These are phyloP conservation scores for Areca catechu DNA, from an alignment of 176 grass and related monocot genomes.

Conservation along the genomic window DNA sequence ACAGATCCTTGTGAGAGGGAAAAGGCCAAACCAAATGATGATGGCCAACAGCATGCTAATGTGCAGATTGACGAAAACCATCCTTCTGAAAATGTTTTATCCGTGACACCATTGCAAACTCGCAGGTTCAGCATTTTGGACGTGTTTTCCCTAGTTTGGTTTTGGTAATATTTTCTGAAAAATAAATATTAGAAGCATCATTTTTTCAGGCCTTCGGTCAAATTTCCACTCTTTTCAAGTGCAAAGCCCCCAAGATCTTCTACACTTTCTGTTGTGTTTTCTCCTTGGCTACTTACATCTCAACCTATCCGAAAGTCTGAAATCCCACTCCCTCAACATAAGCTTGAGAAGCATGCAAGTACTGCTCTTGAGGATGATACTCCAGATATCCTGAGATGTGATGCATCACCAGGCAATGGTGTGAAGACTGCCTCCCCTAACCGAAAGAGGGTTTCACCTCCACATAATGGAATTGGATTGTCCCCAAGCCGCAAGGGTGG, in stretches of 20 bases:
- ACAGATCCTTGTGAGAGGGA: constrained; percentile 38
- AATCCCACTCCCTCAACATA: constrained; percentile 19
- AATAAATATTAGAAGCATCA: not conserved
- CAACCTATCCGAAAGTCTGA: constrained; percentile 24
- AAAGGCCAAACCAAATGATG: constrained; percentile 42
- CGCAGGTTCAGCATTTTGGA: constrained; percentile 35
- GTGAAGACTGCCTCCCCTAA: constrained; percentile 82
- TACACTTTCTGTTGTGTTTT: constrained; percentile 38
- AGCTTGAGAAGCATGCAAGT: constrained; percentile 19
- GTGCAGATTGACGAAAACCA: constrained; percentile 34
- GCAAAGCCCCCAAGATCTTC: constrained; percentile 64
- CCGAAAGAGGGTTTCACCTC: constrained; percentile 81
- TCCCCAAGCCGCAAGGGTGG: constrained; percentile 71
- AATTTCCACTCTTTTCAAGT: constrained; percentile 61
- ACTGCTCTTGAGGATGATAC: constrained; percentile 35
- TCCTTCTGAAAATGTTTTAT: constrained; percentile 40
- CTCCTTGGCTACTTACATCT: constrained; percentile 37
- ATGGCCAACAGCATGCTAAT: constrained; percentile 47
- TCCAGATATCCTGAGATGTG: constrained; percentile 33
- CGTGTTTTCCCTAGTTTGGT: not conserved
- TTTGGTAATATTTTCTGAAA: too few species aligned
- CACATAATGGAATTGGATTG: constrained; percentile 36
- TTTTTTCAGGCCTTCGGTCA: constrained; percentile 45
- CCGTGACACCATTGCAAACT: constrained; percentile 63
- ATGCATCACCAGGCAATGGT: constrained; percentile 31